phyloP scores from a whole-genome alignment of 768 basidiomycete species.

The Amanita inopinata region DNA sequence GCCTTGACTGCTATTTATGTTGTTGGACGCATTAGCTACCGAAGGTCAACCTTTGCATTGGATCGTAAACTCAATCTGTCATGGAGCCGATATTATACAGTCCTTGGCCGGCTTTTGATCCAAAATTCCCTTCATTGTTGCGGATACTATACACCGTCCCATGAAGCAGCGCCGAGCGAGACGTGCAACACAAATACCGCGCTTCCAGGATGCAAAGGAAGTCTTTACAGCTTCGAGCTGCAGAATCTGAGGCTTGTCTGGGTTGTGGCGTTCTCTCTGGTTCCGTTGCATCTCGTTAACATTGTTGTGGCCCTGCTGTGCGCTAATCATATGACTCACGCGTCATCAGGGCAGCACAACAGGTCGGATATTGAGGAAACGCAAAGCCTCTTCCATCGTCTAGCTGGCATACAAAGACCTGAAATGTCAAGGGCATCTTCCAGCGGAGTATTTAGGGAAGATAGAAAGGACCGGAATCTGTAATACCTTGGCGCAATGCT shows the following conservation, averaged over 20 bases:
- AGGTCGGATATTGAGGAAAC: neutral
- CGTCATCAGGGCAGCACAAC: neutral
- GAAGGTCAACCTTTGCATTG: slow-evolving; percentile 47
- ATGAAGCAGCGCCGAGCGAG: slow-evolving; percentile 47
- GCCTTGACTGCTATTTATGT: slow-evolving; percentile 44
- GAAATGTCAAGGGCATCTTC: slow-evolving; percentile 15
- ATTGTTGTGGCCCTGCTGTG: slow-evolving; percentile 53
- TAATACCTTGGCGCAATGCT: neutral
- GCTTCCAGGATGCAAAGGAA: slow-evolving; percentile 60
- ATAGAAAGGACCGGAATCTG: slow-evolving; percentile 8
- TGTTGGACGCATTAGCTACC: slow-evolving; percentile 58
- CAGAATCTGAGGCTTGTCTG: slow-evolving; percentile 37
- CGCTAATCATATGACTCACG: slow-evolving; percentile 61
- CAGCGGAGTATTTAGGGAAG: slow-evolving; percentile 17
- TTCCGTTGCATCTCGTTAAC: slow-evolving; percentile 50
- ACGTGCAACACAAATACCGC: slow-evolving; percentile 52
- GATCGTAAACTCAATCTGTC: slow-evolving; percentile 58
- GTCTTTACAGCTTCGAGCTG: slow-evolving; percentile 45
- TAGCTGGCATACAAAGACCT: slow-evolving; percentile 12
- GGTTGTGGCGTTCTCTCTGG: slow-evolving; percentile 42
- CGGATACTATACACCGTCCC: slow-evolving; percentile 51
- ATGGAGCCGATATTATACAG: slow-evolving; percentile 57
- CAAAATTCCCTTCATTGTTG: slow-evolving; percentile 60
- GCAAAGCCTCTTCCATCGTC: neutral
- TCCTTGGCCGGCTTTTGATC: slow-evolving; percentile 41